phyloP scores from a whole-genome alignment of 176 grass and related monocot genomes.

The Lolium perenne region DNA sequence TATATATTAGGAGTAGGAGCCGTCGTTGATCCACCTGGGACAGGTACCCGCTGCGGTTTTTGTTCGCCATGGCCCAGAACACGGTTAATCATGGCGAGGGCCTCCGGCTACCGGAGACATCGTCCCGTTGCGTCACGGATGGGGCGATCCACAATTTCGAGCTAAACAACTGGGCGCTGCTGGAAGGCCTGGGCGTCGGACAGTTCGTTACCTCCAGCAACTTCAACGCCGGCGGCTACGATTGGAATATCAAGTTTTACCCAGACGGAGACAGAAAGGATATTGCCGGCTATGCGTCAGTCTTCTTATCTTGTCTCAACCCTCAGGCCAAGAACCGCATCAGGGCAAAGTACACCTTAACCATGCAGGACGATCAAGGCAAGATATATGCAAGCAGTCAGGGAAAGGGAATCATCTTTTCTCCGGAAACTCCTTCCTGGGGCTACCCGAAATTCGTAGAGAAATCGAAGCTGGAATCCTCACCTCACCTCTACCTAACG shows the following conservation, averaged over 20 bases:
- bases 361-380: background rate
- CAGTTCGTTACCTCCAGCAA: too few species aligned
- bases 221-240: background rate
- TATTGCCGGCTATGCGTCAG: slow-evolving; percentile 18
- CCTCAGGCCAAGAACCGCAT: background rate
- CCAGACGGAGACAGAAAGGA: background rate
- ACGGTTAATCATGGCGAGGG: too few species aligned
- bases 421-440: background rate
- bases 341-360: slow-evolving; percentile 22
- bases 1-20: too few species aligned
- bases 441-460: background rate
- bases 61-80: too few species aligned
- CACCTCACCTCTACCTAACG: background rate
- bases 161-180: too few species aligned
- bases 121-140: too few species aligned
- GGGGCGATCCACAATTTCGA: too few species aligned
- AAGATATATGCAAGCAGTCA: background rate
- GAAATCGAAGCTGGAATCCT: background rate
- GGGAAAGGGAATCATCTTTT: background rate
- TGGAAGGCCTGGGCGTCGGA: too few species aligned
- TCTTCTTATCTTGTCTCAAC: slow-evolving; percentile 22
- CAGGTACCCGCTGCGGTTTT: too few species aligned
- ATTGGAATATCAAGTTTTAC: slow-evolving; percentile 36
- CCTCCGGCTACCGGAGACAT: too few species aligned
- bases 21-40: too few species aligned